Conservation (phyloP, 129 eudicot species). For the Chrysanthemum seticuspe region DNA sequence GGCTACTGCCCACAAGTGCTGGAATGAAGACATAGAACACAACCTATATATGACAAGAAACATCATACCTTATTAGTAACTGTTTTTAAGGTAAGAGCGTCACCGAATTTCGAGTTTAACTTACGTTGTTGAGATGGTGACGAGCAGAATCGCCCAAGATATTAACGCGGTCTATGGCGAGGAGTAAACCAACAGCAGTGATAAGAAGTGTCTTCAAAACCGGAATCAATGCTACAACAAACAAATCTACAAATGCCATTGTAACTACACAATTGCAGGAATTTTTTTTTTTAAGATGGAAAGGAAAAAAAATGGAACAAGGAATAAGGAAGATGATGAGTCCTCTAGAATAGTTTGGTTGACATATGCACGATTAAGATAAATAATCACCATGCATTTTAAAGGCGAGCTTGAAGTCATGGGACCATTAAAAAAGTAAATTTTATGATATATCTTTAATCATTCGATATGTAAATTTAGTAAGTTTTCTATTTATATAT, state of each 20-base stretch:
- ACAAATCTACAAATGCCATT: constrained; percentile 51
- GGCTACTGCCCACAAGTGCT: constrained; percentile 46
- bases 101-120: neutral
- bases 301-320: too few species aligned
- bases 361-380: too few species aligned
- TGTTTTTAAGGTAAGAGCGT: neutral
- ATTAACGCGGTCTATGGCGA: constrained; percentile 49
- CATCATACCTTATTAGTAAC: neutral
- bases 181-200: constrained; percentile 46
- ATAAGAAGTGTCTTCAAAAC: constrained; percentile 54
- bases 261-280: too few species aligned
- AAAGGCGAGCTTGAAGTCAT: too few species aligned
- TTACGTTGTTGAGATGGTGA: constrained; percentile 55
- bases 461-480: too few species aligned
- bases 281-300: too few species aligned
- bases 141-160: constrained; percentile 52
- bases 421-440: too few species aligned
- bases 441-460: too few species aligned
- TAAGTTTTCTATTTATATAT: too few species aligned
- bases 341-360: too few species aligned
- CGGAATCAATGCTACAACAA: constrained; percentile 59
- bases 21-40: constrained; percentile 57
- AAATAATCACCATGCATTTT: too few species aligned
- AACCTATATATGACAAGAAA: constrained; percentile 34
- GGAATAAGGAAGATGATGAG: too few species aligned